Conservation (phyloP, 768 basidiomycete genomes). For the Termitomyces sp. region DNA sequence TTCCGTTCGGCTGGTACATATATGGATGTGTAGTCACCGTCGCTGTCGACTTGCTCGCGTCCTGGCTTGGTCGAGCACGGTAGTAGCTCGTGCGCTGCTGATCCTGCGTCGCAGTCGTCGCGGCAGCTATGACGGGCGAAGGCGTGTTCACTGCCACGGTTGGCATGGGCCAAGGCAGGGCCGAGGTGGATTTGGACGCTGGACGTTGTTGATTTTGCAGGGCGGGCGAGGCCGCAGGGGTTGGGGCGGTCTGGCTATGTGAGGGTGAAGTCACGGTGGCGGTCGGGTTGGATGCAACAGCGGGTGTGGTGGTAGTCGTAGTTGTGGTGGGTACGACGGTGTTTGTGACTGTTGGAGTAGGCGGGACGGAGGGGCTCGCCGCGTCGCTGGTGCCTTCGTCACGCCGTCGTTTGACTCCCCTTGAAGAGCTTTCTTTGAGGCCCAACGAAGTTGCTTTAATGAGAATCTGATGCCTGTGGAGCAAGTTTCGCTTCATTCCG, state of each 20-base stretch:
- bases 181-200: slow-evolving; percentile 19
- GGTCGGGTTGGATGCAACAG: slow-evolving; percentile 16
- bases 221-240: slow-evolving; percentile 52
- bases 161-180: slow-evolving; percentile 69
- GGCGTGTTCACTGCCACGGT: slow-evolving; percentile 60
- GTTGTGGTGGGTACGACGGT: slow-evolving; percentile 17
- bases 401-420: slow-evolving; percentile 43
- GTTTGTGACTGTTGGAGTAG: slow-evolving; percentile 25
- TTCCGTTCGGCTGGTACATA: slow-evolving; percentile 45
- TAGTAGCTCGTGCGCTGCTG: slow-evolving; percentile 53
- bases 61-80: slow-evolving; percentile 37
- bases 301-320: slow-evolving; percentile 14
- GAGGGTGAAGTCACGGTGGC: slow-evolving; percentile 35
- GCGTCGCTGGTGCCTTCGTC: slow-evolving; percentile 37
- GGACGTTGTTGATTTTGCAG: slow-evolving; percentile 39
- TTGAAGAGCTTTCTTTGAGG: slow-evolving; percentile 65
- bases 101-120: slow-evolving; percentile 29
- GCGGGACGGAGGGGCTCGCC: slow-evolving; percentile 27
- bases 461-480: slow-evolving; percentile 73
- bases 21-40: slow-evolving; percentile 30
- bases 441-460: slow-evolving; percentile 79
- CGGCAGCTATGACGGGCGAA: slow-evolving; percentile 49
- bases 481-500: background rate
- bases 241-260: slow-evolving; percentile 38
- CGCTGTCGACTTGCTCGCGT: slow-evolving; percentile 6